Evolutionary conservation across 768 basidiomycete species (phyloP).

Genomic region (Amylocystis lapponica): DNA sequence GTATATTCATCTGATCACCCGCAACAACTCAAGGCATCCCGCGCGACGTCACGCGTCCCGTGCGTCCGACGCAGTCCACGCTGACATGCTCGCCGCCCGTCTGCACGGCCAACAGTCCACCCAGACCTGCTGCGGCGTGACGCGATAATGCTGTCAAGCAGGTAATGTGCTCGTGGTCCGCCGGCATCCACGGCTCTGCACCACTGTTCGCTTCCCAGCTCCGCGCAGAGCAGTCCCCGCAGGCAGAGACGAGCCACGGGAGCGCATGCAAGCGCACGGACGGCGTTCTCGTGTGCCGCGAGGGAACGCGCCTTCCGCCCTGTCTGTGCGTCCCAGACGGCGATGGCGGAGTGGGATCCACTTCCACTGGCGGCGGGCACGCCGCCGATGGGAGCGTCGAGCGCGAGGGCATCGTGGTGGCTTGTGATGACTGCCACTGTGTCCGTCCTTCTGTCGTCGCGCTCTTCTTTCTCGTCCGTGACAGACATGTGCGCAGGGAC

Average conservation of each 20-base stretch:
- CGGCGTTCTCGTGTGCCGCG: constrained; percentile 8
- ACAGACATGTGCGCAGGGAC: background rate
- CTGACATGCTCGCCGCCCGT: too few species aligned
- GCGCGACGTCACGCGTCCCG: too few species aligned
- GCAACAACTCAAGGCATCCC: too few species aligned
- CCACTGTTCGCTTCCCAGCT: too few species aligned
- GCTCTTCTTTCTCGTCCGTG: background rate
- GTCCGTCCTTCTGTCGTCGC: background rate
- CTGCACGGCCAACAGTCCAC: too few species aligned
- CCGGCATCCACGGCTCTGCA: too few species aligned
- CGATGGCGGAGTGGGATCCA: constrained; percentile 6
- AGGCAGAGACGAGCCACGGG: constrained; percentile 11
- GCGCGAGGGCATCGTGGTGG: background rate
- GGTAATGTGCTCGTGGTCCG: too few species aligned
- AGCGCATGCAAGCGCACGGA: constrained; percentile 15
- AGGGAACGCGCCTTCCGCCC: background rate
- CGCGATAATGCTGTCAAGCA: too few species aligned
- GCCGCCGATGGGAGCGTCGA: constrained; percentile 9
- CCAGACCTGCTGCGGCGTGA: too few species aligned
- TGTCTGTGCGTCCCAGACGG: constrained; percentile 7
- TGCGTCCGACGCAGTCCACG: too few species aligned
- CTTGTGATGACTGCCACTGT: background rate
- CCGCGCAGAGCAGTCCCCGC: constrained; percentile 8
- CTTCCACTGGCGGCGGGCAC: constrained; percentile 7
- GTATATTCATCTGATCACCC: too few species aligned